Percentiles rank a stretch among this genome's conserved stretches.
phyloP scores from a whole-genome alignment of 225 moss, liverwort and hornwort species.

The Pleurozium schreberi region DNA sequence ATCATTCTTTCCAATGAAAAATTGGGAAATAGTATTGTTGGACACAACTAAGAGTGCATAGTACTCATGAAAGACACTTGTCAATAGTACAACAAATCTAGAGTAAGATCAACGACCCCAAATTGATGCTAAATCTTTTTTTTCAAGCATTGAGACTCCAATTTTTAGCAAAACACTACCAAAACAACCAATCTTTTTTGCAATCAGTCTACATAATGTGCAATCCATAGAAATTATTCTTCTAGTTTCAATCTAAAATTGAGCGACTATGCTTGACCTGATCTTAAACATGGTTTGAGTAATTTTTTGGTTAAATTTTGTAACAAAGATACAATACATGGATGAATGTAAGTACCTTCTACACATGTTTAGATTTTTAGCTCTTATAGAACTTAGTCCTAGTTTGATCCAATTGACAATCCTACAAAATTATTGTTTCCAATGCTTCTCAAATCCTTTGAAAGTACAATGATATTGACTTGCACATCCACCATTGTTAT shows the following conservation, averaged over 20 bases:
- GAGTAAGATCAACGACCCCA: rapidly evolving
- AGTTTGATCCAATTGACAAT: background rate
- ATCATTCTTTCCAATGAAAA: background rate
- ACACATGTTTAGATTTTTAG: background rate
- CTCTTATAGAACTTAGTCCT: rapidly evolving
- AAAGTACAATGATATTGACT: background rate
- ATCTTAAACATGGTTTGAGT: background rate
- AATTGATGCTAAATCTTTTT: rapidly evolving
- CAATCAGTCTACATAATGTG: background rate
- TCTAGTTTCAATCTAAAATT: background rate
- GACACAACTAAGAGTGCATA: rapidly evolving
- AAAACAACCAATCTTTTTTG: too few species aligned
- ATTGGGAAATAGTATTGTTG: rapidly evolving
- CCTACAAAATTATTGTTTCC: background rate
- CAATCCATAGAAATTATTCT: background rate
- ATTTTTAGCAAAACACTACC: background rate
- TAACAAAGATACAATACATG: background rate
- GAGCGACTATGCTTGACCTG: background rate
- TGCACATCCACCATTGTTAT: too few species aligned
- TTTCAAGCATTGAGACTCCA: rapidly evolving
- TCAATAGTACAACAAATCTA: background rate
- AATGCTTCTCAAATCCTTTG: background rate
- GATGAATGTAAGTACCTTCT: background rate
- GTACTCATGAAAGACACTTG: background rate
- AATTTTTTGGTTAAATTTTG: background rate